Evolutionary conservation across 352 stramenopile species (phyloP), one percentile per base, ranked within the genome.

Genomic region (Globisporangium abappressorium): DNA sequence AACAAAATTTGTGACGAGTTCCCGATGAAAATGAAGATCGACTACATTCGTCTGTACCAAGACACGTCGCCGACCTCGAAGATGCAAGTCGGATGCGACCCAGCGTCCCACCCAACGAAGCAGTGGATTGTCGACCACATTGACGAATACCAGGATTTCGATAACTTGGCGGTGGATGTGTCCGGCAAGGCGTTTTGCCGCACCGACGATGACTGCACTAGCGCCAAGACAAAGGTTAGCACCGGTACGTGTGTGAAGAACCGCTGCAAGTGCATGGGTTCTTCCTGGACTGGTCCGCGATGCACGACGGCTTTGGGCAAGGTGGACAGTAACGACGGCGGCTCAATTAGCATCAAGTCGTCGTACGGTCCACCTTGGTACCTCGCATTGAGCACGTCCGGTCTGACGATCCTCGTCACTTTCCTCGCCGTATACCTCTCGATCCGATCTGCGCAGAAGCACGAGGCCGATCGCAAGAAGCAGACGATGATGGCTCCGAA

Each of bases 1-100:
- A 89, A 89, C 66, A 65, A 64, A 3, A 90, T 92, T 26, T 94
- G 86, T 54, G 81, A 83, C 51, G 62, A 71, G 0, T 89, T 94
- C 59, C 86, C 84, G 0, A 82, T 94, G 78, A 70, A 86, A 36
- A 55, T 95, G 57, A 89, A 90, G 63, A 72, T 95, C 53, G 87
- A 93, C 70, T 93, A 93, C 74, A 78, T 95, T 30, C 87, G 87
- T 2, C 60, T 93, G 62, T 93, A 92, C 62, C 87, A 95, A 65
- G 81, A 92, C 46, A 59, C 71, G 6, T 75, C 72, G 0, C 3
- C 49, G 0, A 38, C 12, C 6, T 91, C 83, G 0, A 77, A 57
- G 1, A 93, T 93, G 85, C 70, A 68, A 8, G 64, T 91, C 0
- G 79, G 78, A 0, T 95, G 85, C 30, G 80, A 95, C 65, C 87